These are phyloP conservation scores for Podochytrium sp. DNA, from an alignment of 192 early-diverging fungal species.

Conservation along the genomic window DNA sequence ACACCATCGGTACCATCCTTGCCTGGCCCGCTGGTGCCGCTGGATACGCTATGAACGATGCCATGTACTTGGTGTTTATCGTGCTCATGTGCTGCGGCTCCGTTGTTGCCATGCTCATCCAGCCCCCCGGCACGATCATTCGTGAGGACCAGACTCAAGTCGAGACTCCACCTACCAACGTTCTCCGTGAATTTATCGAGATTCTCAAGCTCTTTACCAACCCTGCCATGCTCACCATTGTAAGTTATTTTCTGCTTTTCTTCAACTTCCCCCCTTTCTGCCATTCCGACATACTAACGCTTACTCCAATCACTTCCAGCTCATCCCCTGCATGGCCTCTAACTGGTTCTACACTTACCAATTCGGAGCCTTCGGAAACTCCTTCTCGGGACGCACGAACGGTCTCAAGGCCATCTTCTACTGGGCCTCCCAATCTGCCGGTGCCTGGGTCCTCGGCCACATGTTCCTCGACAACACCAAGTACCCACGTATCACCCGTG, in stretches of 20 bases:
- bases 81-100: slow-evolving; percentile 66
- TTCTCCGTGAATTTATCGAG: slow-evolving; percentile 55
- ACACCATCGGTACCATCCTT: slow-evolving; percentile 70
- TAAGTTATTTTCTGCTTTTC: background rate
- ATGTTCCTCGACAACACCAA: slow-evolving; percentile 11
- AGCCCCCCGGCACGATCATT: slow-evolving; percentile 62
- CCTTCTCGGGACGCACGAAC: background rate
- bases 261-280: no score
- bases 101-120: slow-evolving; percentile 57
- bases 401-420: slow-evolving; percentile 8
- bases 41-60: slow-evolving; percentile 53
- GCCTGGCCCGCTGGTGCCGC: slow-evolving; percentile 58
- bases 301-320: no score
- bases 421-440: background rate
- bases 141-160: slow-evolving; percentile 74
- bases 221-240: slow-evolving; percentile 67
- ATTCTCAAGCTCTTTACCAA: slow-evolving; percentile 69
- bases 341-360: slow-evolving; percentile 87
- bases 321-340: slow-evolving; percentile 62
- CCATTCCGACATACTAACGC: background rate
- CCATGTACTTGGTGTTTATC: slow-evolving; percentile 72
- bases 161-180: slow-evolving; percentile 69
- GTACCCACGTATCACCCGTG: slow-evolving; percentile 64
- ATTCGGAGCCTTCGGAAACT: slow-evolving; percentile 39
- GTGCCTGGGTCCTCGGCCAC: background rate